Percentiles rank a stretch among this genome's conserved stretches.
Evolutionary conservation across 495 filamentous ascomycete species (phyloP).

Genomic region (Podospora fimiseda): DNA sequence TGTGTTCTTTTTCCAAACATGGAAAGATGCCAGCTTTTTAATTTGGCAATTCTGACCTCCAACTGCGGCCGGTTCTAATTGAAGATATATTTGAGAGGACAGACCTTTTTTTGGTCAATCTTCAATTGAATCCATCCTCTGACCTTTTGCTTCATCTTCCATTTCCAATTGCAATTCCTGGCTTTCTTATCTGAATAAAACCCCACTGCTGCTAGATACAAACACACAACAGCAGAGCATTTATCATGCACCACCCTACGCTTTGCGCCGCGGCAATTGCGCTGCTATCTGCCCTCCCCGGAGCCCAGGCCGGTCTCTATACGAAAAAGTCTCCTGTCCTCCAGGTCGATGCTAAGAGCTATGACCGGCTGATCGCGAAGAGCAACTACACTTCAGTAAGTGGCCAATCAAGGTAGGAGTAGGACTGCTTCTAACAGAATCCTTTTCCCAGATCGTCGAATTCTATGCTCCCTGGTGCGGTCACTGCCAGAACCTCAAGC

Average conservation of each 20-base stretch:
- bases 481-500: conserved; percentile 92
- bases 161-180: not conserved
- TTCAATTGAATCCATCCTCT: not conserved
- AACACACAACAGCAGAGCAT: not conserved
- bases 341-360: conserved; percentile 76
- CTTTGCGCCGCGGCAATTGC: conserved; percentile 40
- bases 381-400: conserved; percentile 89
- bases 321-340: conserved; percentile 81
- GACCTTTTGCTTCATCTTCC: not conserved
- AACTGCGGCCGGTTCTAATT: not conserved
- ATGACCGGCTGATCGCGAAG: conserved; percentile 75
- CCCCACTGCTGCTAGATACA: not conserved
- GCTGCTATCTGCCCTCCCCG: conserved; percentile 48
- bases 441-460: conserved; percentile 48
- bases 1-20: conserved; percentile 36
- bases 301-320: conserved; percentile 69
- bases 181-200: not conserved
- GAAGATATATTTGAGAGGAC: not conserved
- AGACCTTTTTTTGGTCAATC: not conserved
- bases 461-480: conserved; percentile 97
- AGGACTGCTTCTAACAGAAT: not conserved
- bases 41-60: conserved; percentile 8
- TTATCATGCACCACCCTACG: conserved; percentile 41
- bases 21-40: conserved; percentile 31
- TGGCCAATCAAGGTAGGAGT: no score